phyloP scores from a whole-genome alignment of 2,329 filamentous ascomycete genomes.

The Pseudodiploospora longispora region DNA sequence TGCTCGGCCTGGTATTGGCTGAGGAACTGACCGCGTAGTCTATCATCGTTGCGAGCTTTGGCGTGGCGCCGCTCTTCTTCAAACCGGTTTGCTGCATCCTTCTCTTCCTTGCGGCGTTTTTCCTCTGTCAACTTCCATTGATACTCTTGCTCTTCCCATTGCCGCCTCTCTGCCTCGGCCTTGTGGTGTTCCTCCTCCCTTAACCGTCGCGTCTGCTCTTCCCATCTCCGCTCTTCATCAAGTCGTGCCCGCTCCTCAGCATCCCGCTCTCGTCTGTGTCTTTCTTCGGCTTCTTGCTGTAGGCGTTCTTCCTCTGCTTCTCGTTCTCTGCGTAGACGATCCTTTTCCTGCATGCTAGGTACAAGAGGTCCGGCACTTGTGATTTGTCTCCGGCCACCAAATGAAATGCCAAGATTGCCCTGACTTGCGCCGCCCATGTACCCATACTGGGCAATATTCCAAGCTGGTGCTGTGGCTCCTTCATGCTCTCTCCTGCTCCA shows the following conservation, averaged over 20 bases:
- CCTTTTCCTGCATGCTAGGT: slow-evolving; percentile 76
- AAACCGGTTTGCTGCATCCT: slow-evolving; percentile 59
- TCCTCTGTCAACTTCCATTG: slow-evolving; percentile 74
- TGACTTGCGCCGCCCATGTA: slow-evolving; percentile 98
- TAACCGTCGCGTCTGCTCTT: slow-evolving; percentile 52
- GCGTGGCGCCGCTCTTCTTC: slow-evolving; percentile 58
- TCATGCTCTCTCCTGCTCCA: slow-evolving; percentile 88
- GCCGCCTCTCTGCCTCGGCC: slow-evolving; percentile 59
- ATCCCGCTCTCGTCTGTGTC: slow-evolving; percentile 37
- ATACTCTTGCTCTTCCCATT: slow-evolving; percentile 70
- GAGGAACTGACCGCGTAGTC: slow-evolving; percentile 73
- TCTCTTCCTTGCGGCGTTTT: slow-evolving; percentile 61
- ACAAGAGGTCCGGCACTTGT: slow-evolving; percentile 73
- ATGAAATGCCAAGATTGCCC: slow-evolving; percentile 87
- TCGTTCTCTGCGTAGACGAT: slow-evolving; percentile 53
- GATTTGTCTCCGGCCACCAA: slow-evolving; percentile 87
- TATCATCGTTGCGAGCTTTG: slow-evolving; percentile 55
- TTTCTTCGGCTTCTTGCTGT: slow-evolving; percentile 45
- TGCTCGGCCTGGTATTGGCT: slow-evolving; percentile 76
- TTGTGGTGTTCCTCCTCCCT: slow-evolving; percentile 53
- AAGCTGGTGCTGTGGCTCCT: slow-evolving; percentile 73
- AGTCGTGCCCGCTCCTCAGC: slow-evolving; percentile 53
- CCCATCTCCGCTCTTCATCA: slow-evolving; percentile 61
- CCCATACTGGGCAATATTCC: slow-evolving; percentile 98
- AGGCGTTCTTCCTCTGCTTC: slow-evolving; percentile 53